A percentile compares a stretch with the other conserved stretches of the same genome.
These are phyloP conservation scores for Epicoccum sorghinum DNA, from an alignment of 2,329 filamentous ascomycete species.

Conservation along the genomic window DNA sequence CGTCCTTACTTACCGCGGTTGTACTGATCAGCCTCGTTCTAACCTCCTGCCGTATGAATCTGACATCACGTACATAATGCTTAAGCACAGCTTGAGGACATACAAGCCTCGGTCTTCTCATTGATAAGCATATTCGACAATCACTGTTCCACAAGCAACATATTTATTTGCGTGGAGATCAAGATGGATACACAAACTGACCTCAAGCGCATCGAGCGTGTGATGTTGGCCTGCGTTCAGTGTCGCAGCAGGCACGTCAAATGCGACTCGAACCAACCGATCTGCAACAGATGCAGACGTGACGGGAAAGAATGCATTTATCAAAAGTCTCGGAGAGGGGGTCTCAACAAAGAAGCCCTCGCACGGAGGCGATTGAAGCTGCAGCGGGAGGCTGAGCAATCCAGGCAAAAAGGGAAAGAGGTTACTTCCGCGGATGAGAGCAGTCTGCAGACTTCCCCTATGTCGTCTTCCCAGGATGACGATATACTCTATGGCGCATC, in stretches of 20 bases:
- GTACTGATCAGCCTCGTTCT: too few relatives aligned
- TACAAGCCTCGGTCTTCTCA: neutral
- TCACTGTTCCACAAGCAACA: neutral
- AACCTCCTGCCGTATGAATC: too few relatives aligned
- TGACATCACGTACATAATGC: neutral
- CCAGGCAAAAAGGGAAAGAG: slow-evolving; percentile 13
- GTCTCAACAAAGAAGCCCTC: slow-evolving; percentile 41
- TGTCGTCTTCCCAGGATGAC: slow-evolving; percentile 5
- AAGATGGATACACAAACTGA: slow-evolving; percentile 29
- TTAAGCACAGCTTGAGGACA: neutral
- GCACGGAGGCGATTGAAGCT: slow-evolving; percentile 34
- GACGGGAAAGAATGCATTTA: slow-evolving; percentile 44
- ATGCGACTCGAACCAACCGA: slow-evolving; percentile 41
- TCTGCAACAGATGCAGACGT: slow-evolving; percentile 38
- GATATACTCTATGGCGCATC: neutral
- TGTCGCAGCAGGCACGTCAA: slow-evolving; percentile 44
- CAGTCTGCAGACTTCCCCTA: neutral
- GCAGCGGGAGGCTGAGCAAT: slow-evolving; percentile 32
- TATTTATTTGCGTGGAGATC: neutral
- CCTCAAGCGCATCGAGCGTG: slow-evolving; percentile 34
- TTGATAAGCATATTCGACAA: neutral
- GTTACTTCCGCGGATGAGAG: neutral
- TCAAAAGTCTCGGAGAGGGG: slow-evolving; percentile 42
- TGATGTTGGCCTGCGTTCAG: slow-evolving; percentile 41
- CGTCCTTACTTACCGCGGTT: too few relatives aligned